Evolutionary conservation across 2,329 filamentous ascomycete genomes (phyloP).

Genomic region (Alternaria sp.): DNA sequence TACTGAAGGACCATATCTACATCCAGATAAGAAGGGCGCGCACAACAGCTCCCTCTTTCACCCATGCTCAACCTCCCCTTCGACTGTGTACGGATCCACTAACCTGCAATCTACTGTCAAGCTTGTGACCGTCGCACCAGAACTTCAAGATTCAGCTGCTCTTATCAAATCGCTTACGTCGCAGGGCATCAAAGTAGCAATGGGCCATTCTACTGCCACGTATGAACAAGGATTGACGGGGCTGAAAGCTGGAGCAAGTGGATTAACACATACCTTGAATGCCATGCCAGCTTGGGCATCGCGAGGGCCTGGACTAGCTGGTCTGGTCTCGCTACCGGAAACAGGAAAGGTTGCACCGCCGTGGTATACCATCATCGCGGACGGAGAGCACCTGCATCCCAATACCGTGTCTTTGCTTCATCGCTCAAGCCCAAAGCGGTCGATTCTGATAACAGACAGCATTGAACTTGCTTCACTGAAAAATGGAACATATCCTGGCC

Average conservation of each 20-base stretch:
- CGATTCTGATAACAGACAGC: constrained; percentile 61
- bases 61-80: constrained; percentile 41
- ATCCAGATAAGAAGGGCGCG: constrained; percentile 61
- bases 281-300: constrained; percentile 61
- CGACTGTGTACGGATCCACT: constrained; percentile 55
- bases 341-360: constrained; percentile 41
- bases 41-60: constrained; percentile 57
- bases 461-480: constrained; percentile 62
- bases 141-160: constrained; percentile 51
- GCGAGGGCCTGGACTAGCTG: constrained; percentile 59
- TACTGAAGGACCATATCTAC: constrained; percentile 63
- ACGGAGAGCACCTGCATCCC: constrained; percentile 62
- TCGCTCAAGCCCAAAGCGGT: constrained; percentile 54
- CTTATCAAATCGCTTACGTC: constrained; percentile 54
- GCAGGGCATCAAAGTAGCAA: constrained; percentile 54
- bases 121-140: constrained; percentile 61
- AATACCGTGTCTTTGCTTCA: constrained; percentile 57
- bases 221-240: constrained; percentile 55
- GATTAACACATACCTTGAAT: constrained; percentile 63
- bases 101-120: constrained; percentile 53
- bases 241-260: constrained; percentile 57
- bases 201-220: constrained; percentile 60
- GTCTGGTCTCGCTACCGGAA: constrained; percentile 44
- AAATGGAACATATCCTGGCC: constrained; percentile 59
- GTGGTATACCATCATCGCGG: constrained; percentile 61